Conservation (phyloP, 2,329 filamentous ascomycete genomes). For the Dothistroma septosporum region DNA sequence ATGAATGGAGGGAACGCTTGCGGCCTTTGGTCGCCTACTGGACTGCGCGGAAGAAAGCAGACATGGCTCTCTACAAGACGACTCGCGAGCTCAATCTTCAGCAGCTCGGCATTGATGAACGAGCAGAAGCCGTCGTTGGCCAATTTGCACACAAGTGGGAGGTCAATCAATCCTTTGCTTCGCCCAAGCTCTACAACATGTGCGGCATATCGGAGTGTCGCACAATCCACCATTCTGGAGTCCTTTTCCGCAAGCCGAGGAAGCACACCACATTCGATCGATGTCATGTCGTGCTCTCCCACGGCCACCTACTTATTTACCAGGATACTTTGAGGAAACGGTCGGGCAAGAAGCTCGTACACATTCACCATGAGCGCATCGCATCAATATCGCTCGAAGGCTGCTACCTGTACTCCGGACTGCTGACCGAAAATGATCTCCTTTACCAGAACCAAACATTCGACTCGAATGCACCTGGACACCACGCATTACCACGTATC, state of each 20-base stretch:
- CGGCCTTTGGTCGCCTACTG: conserved; percentile 58
- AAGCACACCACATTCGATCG: conserved; percentile 59
- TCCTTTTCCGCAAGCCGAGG: conserved; percentile 61
- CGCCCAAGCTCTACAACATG: conserved; percentile 62
- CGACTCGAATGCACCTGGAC: conserved; percentile 58
- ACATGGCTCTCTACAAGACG: conserved; percentile 55
- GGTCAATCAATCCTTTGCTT: conserved; percentile 60
- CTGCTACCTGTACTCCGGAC: conserved; percentile 63
- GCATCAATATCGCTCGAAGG: conserved; percentile 56
- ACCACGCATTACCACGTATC: conserved; percentile 55
- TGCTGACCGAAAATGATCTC: conserved; percentile 59
- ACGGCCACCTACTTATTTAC: conserved; percentile 60
- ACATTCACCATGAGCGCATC: conserved; percentile 61
- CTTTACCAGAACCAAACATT: conserved; percentile 63
- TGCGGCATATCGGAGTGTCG: conserved; percentile 62
- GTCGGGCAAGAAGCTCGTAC: conserved; percentile 53
- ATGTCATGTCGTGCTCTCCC: conserved; percentile 57
- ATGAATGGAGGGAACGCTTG: conserved; percentile 60
- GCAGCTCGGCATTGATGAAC: conserved; percentile 60
- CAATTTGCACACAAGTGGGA: conserved; percentile 67
- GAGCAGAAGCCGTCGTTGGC: conserved; percentile 60
- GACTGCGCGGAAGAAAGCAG: conserved; percentile 53
- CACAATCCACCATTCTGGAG: conserved; percentile 58
- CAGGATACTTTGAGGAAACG: conserved; percentile 54
- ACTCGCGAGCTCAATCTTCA: conserved; percentile 57